phyloP scores from a whole-genome alignment of 2,329 filamentous ascomycete genomes.

The Sporothrix pallida region DNA sequence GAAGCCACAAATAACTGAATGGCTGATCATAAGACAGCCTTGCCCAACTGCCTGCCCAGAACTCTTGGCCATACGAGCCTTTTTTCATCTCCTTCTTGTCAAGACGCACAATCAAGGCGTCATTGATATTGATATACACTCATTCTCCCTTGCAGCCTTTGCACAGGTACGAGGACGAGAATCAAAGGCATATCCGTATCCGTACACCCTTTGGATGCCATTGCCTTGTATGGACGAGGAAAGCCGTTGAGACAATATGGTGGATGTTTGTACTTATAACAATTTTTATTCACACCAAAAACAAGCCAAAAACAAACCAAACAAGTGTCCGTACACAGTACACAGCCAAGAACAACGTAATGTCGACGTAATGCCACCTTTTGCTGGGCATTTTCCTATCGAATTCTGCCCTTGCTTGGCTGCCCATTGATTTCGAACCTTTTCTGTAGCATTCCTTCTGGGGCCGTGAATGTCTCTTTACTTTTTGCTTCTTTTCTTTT shows the following conservation, averaged over 20 bases:
- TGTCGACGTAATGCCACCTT: constrained; percentile 12
- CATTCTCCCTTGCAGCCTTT: neutral
- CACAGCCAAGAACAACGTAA: neutral
- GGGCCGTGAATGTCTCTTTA: neutral
- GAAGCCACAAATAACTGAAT: neutral
- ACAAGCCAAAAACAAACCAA: neutral
- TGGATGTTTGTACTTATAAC: neutral
- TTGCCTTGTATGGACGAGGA: too few relatives aligned
- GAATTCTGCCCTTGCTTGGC: neutral
- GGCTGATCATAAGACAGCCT: constrained; percentile 12
- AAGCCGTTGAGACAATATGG: too few relatives aligned
- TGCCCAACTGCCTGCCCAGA: neutral
- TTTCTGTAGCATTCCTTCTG: neutral
- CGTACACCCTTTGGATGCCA: too few relatives aligned
- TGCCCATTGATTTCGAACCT: neutral
- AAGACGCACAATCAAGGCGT: neutral
- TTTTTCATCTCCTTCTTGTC: neutral
- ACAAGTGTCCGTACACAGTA: neutral
- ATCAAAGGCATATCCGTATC: neutral
- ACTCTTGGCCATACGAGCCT: neutral
- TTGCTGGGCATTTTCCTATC: neutral
- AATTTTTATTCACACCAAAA: neutral
- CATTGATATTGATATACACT: neutral
- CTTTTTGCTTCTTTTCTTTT: neutral
- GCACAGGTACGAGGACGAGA: neutral